A percentile compares a stretch with the other conserved stretches of the same genome.
Conservation (phyloP, 768 basidiomycete species). For the Flagelloscypha sp. region DNA sequence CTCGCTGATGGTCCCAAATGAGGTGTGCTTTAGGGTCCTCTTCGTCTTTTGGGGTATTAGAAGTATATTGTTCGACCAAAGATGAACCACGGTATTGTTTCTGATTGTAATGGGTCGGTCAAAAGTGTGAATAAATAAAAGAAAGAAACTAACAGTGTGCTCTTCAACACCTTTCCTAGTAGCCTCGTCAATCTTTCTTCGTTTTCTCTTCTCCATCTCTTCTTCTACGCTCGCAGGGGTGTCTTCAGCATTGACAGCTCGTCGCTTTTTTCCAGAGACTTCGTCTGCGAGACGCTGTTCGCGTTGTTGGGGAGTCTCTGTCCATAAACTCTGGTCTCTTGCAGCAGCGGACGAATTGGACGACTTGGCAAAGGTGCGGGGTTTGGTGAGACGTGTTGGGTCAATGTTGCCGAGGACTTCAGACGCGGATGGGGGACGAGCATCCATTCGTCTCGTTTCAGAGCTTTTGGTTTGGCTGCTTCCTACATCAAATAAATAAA, state of each 20-base stretch:
- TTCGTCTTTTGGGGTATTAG: conserved; percentile 26
- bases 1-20: conserved; percentile 89
- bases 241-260: conserved; percentile 47
- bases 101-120: conserved; percentile 15
- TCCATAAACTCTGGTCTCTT: conserved; percentile 76
- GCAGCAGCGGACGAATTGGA: conserved; percentile 33
- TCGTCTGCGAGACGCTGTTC: conserved; percentile 92
- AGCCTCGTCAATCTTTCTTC: conserved; percentile 57
- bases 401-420: conserved; percentile 77
- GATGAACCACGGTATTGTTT: conserved; percentile 44
- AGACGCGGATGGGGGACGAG: conserved; percentile 82
- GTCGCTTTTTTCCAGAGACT: conserved; percentile 82
- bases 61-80: conserved; percentile 45
- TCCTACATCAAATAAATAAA: conserved; percentile 35
- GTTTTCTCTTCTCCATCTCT: conserved; percentile 40
- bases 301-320: conserved; percentile 90
- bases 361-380: conserved; percentile 71
- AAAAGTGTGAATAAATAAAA: conserved; percentile 1
- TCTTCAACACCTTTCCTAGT: conserved; percentile 69
- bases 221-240: conserved; percentile 32
- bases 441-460: conserved; percentile 97
- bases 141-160: conserved; percentile 51
- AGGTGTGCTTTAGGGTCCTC: conserved; percentile 45
- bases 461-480: conserved; percentile 66
- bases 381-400: conserved; percentile 66